Conservation (phyloP, 176 grass and related monocot species). For the Urochloa ruziziensis region DNA sequence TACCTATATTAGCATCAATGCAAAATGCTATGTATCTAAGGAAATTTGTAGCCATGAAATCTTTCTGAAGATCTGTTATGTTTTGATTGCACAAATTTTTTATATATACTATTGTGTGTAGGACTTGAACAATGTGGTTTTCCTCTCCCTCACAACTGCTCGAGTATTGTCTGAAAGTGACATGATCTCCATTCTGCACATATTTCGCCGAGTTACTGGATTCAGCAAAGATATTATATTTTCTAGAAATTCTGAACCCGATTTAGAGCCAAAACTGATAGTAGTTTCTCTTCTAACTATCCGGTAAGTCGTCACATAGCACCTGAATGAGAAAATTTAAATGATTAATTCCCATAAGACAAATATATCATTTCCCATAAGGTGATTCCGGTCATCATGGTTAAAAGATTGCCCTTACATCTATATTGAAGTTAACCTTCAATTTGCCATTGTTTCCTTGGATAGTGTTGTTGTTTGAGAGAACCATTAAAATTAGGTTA, state of each 20-base stretch:
- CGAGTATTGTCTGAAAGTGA: slow-evolving; percentile 67
- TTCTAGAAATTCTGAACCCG: slow-evolving; percentile 70
- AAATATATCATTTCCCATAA: no score
- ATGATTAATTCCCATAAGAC: no score
- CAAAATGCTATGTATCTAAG: not conserved
- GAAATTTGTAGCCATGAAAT: not conserved
- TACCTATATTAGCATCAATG: not conserved
- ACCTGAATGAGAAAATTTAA: slow-evolving; percentile 1
- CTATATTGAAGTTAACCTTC: not conserved
- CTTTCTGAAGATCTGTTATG: slow-evolving; percentile 9
- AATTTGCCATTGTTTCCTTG: not conserved
- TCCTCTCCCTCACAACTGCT: slow-evolving; percentile 67
- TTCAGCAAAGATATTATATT: slow-evolving; percentile 77
- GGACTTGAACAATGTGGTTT: slow-evolving; percentile 72
- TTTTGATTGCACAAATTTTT: not conserved
- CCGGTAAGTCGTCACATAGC: slow-evolving; percentile 53
- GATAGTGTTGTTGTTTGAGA: not conserved
- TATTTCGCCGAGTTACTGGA: slow-evolving; percentile 61
- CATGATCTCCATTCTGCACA: slow-evolving; percentile 55
- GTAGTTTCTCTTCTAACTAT: slow-evolving; percentile 73
- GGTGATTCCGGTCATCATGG: not conserved
- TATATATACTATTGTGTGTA: slow-evolving; percentile 30
- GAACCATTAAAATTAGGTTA: not conserved
- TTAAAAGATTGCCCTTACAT: not conserved
- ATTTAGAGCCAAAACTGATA: slow-evolving; percentile 79